Percentiles rank a stretch among this genome's conserved stretches.
Evolutionary conservation across 2,329 filamentous ascomycete species (phyloP).

Genomic region (Nemania abortiva): DNA sequence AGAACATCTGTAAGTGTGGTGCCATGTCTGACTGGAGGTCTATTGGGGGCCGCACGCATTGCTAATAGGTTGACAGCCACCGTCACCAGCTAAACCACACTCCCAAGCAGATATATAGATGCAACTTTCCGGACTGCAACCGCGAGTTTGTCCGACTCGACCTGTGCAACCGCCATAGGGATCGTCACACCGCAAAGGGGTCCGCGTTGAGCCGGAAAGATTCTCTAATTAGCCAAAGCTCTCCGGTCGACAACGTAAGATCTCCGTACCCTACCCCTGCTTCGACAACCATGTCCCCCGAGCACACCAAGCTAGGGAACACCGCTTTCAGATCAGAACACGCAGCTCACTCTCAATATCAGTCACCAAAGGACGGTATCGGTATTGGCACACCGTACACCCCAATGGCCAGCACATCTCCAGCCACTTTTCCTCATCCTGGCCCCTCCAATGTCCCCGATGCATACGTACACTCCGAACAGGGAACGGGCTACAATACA

Average conservation of each 20-base stretch:
- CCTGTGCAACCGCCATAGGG: constrained; percentile 85
- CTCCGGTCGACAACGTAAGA: constrained; percentile 57
- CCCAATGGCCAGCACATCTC: constrained; percentile 60
- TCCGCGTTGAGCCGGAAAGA: constrained; percentile 82
- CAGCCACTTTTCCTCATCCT: constrained; percentile 53
- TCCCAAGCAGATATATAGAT: constrained; percentile 94
- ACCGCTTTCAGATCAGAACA: constrained; percentile 56
- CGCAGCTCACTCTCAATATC: constrained; percentile 58
- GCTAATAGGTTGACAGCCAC: constrained; percentile 64
- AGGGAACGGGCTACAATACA: constrained; percentile 51
- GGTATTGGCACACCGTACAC: constrained; percentile 60
- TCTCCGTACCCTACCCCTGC: constrained; percentile 57
- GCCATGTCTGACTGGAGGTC: background rate
- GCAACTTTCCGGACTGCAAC: constrained; percentile 90
- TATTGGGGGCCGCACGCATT: constrained; percentile 7
- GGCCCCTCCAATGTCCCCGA: constrained; percentile 56
- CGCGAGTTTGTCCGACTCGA: constrained; percentile 94
- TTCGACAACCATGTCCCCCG: constrained; percentile 62
- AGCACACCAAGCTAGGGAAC: constrained; percentile 59
- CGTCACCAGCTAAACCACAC: constrained; percentile 96
- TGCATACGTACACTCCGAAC: constrained; percentile 58
- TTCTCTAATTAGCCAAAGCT: constrained; percentile 67
- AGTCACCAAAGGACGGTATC: constrained; percentile 59
- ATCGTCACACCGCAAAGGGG: constrained; percentile 83
- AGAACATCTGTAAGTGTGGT: constrained; percentile 81